phyloP scores from a whole-genome alignment of 306 rosid species.

The Ammopiptanthus mongolicus region DNA sequence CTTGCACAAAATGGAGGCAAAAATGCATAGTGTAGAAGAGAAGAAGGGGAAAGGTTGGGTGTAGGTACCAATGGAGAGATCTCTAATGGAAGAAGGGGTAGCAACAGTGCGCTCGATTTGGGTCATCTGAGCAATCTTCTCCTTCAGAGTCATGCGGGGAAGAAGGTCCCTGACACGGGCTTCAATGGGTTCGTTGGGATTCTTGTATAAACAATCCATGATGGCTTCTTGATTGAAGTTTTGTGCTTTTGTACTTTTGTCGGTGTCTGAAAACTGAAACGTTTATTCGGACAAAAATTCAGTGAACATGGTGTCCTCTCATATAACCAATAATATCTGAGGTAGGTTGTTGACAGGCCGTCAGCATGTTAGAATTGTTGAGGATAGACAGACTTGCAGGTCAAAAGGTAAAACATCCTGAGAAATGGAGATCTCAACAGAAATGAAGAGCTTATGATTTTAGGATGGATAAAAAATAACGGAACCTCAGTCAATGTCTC shows the following conservation, averaged over 20 bases:
- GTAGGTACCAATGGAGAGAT: slow-evolving; percentile 49
- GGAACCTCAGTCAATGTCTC: too few species aligned
- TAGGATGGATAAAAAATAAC: too few species aligned
- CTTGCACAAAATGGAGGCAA: background rate
- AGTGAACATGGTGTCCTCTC: background rate
- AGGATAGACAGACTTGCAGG: too few species aligned
- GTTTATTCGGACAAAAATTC: background rate
- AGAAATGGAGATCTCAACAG: too few species aligned
- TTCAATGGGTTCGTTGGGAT: slow-evolving; percentile 56
- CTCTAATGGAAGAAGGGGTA: slow-evolving; percentile 39
- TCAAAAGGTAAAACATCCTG: too few species aligned
- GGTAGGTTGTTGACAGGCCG: too few species aligned
- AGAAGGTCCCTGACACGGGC: slow-evolving; percentile 75
- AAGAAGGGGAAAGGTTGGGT: background rate
- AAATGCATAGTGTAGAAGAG: background rate
- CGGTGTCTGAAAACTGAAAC: background rate
- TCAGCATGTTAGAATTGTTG: too few species aligned
- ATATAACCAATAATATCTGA: too few species aligned
- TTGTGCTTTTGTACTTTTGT: background rate
- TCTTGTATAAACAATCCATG: slow-evolving; percentile 41
- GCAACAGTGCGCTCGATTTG: slow-evolving; percentile 73
- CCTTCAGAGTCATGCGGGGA: slow-evolving; percentile 69
- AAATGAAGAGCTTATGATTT: too few species aligned
- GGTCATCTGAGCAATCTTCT: slow-evolving; percentile 78
- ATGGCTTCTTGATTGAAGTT: slow-evolving; percentile 1